These are phyloP conservation scores for Themeda triandra DNA, from an alignment of 176 grass and related monocot species.

Conservation along the genomic window DNA sequence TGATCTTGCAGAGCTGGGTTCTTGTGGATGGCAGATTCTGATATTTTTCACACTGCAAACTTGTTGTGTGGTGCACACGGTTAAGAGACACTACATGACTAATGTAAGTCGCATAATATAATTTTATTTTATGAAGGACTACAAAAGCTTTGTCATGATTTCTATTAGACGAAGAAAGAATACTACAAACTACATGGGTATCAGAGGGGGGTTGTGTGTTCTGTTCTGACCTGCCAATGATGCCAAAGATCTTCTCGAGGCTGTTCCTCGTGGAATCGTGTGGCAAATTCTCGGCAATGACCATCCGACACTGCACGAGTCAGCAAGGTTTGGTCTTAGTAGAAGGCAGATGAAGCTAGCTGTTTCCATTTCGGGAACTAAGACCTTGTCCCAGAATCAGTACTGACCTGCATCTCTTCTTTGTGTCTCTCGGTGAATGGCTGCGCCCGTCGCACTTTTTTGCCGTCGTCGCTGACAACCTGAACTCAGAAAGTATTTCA, in stretches of 20 bases:
- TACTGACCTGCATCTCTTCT: constrained; percentile 58
- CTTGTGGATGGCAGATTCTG: constrained; percentile 67
- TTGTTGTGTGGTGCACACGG: neutral
- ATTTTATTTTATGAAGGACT: no score
- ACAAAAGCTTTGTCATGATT: no score
- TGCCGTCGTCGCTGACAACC: constrained; percentile 56
- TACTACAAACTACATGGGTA: neutral
- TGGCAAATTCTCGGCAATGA: constrained; percentile 59
- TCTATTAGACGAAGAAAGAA: no score
- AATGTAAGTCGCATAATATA: no score
- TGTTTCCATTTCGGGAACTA: neutral
- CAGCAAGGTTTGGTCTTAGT: neutral
- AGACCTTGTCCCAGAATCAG: neutral
- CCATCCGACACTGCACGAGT: constrained; percentile 50
- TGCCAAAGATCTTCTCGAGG: constrained; percentile 59
- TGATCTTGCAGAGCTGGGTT: constrained; percentile 47
- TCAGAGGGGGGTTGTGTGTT: neutral
- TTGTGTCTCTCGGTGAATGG: constrained; percentile 51
- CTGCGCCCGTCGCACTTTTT: constrained; percentile 47
- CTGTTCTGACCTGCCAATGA: constrained; percentile 52
- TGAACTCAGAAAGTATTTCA: neutral
- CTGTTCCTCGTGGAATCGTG: constrained; percentile 51
- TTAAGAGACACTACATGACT: neutral
- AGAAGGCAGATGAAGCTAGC: neutral
- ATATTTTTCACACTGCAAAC: constrained; percentile 61